Conservation (phyloP, 2,329 filamentous ascomycete species). For the Scedosporium dehoogii region DNA sequence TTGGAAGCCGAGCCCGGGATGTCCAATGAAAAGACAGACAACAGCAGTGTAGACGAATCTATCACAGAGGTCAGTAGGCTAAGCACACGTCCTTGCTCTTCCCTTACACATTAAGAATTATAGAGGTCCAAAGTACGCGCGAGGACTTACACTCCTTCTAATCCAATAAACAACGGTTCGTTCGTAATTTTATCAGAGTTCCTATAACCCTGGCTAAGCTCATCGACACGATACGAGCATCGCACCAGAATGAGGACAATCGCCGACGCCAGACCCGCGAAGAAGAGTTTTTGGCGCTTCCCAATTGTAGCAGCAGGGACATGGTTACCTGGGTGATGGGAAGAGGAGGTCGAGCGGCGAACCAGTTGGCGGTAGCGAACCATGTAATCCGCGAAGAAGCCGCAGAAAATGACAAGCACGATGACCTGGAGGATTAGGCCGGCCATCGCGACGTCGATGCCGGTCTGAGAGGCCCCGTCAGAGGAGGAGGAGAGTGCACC, state of each 20-base stretch:
- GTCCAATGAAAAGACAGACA: too few relatives aligned
- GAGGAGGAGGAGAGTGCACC: conserved; percentile 39
- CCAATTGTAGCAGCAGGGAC: neutral
- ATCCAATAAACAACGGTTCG: conserved; percentile 39
- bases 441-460: conserved; percentile 30
- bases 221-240: conserved; percentile 55
- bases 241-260: conserved; percentile 52
- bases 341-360: neutral
- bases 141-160: conserved; percentile 35
- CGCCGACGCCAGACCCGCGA: conserved; percentile 40
- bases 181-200: conserved; percentile 41
- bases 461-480: conserved; percentile 24
- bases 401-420: conserved; percentile 42
- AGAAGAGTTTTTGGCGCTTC: conserved; percentile 32
- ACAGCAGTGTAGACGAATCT: too few relatives aligned
- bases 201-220: conserved; percentile 54
- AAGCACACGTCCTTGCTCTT: too few relatives aligned
- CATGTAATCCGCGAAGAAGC: conserved; percentile 39
- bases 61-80: too few relatives aligned
- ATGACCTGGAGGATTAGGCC: conserved; percentile 51
- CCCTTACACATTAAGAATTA: too few relatives aligned
- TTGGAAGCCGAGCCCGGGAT: too few relatives aligned
- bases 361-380: conserved; percentile 23
- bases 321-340: neutral
- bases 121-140: too few relatives aligned